These are phyloP conservation scores for Saturnispora silvae DNA, from an alignment of 805 yeast species.

Conservation along the genomic window DNA sequence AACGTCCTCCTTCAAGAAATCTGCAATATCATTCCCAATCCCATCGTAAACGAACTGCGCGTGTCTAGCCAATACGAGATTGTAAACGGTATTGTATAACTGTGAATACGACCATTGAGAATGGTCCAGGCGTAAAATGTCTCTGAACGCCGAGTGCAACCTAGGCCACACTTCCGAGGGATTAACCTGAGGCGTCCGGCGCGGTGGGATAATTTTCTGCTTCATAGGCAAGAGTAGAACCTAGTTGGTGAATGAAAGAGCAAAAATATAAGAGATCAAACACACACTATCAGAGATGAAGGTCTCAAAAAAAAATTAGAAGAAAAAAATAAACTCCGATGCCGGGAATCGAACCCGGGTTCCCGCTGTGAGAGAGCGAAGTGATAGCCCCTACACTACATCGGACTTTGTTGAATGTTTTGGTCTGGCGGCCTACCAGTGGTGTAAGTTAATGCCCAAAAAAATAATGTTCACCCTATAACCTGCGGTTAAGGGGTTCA, in stretches of 20 bases:
- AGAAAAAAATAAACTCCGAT: slow-evolving; percentile 22
- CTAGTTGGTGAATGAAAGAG: too few species aligned
- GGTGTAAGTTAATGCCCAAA: too few species aligned
- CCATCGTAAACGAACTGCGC: slow-evolving; percentile 58
- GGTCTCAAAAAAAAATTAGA: neutral
- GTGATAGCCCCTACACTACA: slow-evolving; percentile 33
- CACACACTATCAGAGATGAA: too few species aligned
- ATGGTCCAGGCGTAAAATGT: slow-evolving; percentile 64
- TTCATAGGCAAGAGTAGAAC: too few species aligned
- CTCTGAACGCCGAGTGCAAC: slow-evolving; percentile 54
- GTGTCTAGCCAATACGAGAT: slow-evolving; percentile 57
- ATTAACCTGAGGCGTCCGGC: slow-evolving; percentile 37
- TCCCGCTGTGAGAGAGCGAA: slow-evolving; percentile 32
- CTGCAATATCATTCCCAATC: slow-evolving; percentile 38
- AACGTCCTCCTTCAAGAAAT: slow-evolving; percentile 31
- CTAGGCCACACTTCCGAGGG: slow-evolving; percentile 60
- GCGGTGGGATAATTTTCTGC: slow-evolving; percentile 54
- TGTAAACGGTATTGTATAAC: slow-evolving; percentile 69
- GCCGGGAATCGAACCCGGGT: slow-evolving; percentile 35
- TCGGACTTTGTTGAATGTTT: too few species aligned
- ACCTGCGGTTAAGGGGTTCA: too few species aligned
- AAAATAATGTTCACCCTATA: too few species aligned
- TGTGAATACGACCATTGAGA: slow-evolving; percentile 72
- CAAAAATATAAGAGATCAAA: too few species aligned
- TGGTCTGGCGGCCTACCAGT: too few species aligned